Conservation (phyloP, 2,329 filamentous ascomycete genomes). For the Xylaria sp. region DNA sequence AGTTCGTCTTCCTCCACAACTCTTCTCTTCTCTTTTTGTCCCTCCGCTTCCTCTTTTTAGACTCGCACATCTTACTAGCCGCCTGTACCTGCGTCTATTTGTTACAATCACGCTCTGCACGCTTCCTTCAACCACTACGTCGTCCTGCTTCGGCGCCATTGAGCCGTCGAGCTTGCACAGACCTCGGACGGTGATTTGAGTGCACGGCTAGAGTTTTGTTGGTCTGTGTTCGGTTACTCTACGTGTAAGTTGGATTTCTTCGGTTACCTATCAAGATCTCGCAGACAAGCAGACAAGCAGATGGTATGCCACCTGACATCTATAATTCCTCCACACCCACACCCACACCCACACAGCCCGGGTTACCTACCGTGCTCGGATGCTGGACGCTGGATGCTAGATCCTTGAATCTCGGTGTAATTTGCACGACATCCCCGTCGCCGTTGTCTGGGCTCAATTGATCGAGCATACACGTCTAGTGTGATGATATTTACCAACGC, state of each 20-base stretch:
- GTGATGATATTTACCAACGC: conserved; percentile 19
- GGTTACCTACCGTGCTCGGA: conserved; percentile 29
- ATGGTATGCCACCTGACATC: conserved; percentile 30
- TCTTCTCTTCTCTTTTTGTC: neutral
- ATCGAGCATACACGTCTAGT: conserved; percentile 16
- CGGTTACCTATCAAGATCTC: conserved; percentile 23
- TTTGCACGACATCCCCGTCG: conserved; percentile 28
- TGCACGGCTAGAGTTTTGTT: neutral
- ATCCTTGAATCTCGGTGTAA: conserved; percentile 33
- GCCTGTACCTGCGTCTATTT: neutral
- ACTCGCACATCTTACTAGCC: conserved; percentile 6
- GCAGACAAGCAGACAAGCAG: conserved; percentile 26
- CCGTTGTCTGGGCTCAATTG: conserved; percentile 15
- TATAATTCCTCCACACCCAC: conserved; percentile 26
- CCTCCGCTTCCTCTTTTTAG: conserved; percentile 8
- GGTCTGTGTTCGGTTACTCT: conserved; percentile 22
- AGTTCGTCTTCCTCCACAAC: conserved; percentile 17
- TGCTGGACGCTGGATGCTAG: conserved; percentile 25
- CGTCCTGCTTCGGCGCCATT: conserved; percentile 11
- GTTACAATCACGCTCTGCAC: conserved; percentile 1
- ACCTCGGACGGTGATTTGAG: neutral
- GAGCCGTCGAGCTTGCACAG: conserved; percentile 19
- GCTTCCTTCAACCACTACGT: conserved; percentile 6
- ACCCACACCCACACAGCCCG: conserved; percentile 11
- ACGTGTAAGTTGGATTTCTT: conserved; percentile 15